A percentile compares a stretch with the other conserved stretches of the same genome.
These are phyloP conservation scores for Picochlorum sp. DNA, from an alignment of 139 green algal species.

Conservation along the genomic window DNA sequence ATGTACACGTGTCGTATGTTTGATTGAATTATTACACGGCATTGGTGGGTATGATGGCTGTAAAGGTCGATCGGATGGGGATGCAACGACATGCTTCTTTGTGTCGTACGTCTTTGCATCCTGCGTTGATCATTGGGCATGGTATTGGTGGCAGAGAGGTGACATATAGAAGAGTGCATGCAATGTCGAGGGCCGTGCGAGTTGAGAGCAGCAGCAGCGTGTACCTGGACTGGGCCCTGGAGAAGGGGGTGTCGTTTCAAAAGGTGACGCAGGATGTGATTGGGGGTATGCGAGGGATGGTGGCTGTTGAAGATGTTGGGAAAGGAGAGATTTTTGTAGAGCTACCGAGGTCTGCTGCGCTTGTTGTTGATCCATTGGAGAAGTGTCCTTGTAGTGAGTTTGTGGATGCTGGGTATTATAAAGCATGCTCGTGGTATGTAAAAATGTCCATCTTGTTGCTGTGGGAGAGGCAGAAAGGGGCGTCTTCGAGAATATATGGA, in stretches of 20 bases:
- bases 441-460: slow-evolving; percentile 67
- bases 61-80: too few relatives aligned
- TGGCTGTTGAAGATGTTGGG: slow-evolving; percentile 31
- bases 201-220: background rate
- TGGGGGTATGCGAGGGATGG: slow-evolving; percentile 18
- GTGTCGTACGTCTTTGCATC: too few relatives aligned
- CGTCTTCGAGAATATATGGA: slow-evolving; percentile 21
- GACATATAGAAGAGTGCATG: too few relatives aligned
- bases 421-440: slow-evolving; percentile 45
- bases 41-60: too few relatives aligned
- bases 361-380: slow-evolving; percentile 56
- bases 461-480: slow-evolving; percentile 38
- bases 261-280: slow-evolving; percentile 26
- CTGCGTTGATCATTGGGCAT: too few relatives aligned
- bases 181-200: too few relatives aligned
- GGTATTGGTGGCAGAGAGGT: too few relatives aligned
- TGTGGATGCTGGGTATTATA: slow-evolving; percentile 39
- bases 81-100: too few relatives aligned
- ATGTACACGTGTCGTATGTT: too few relatives aligned
- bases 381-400: slow-evolving; percentile 37
- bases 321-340: slow-evolving; percentile 50
- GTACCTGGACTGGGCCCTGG: slow-evolving; percentile 5
- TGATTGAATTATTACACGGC: too few relatives aligned
- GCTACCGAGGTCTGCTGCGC: slow-evolving; percentile 38
- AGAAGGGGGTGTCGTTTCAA: slow-evolving; percentile 13